A percentile compares a stretch with the other conserved stretches of the same genome.
phyloP scores from a whole-genome alignment of 306 rosid species.

The Rosa lucieae region DNA sequence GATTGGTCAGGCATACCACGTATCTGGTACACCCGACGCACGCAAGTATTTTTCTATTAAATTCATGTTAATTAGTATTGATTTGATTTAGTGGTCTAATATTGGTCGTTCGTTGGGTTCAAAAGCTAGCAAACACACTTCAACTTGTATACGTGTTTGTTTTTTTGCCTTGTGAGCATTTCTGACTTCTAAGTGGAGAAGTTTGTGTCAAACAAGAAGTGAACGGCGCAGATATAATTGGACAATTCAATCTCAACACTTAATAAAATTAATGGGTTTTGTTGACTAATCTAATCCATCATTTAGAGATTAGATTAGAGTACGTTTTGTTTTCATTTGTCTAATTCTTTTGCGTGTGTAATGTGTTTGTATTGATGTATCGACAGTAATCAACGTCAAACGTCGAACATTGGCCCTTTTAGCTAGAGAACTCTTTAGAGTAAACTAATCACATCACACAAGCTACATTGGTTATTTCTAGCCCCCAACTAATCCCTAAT shows the following conservation, averaged over 20 bases:
- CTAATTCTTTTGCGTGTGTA: background rate
- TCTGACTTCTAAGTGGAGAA: background rate
- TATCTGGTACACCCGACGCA: too few relatives aligned
- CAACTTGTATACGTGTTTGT: conserved; percentile 23
- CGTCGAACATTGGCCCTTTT: conserved; percentile 1
- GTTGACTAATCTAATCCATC: background rate
- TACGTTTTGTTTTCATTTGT: background rate
- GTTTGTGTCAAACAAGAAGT: background rate
- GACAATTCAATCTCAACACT: background rate
- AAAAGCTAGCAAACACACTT: conserved; percentile 18
- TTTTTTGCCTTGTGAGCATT: background rate
- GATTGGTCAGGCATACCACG: too few relatives aligned
- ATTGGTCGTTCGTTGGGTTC: background rate
- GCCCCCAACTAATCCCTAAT: background rate
- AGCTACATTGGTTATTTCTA: background rate
- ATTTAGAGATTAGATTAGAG: background rate
- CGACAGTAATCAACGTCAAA: background rate
- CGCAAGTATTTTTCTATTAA: background rate
- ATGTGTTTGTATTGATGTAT: background rate
- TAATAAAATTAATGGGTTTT: background rate
- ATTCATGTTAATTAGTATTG: background rate
- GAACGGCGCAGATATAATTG: background rate
- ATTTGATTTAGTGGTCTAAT: background rate
- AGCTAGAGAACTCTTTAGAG: background rate
- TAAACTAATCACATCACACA: background rate